Percentiles rank a stretch among this genome's conserved stretches.
Conservation (phyloP, 2,329 filamentous ascomycete genomes). For the Aspergillus caelatus region DNA sequence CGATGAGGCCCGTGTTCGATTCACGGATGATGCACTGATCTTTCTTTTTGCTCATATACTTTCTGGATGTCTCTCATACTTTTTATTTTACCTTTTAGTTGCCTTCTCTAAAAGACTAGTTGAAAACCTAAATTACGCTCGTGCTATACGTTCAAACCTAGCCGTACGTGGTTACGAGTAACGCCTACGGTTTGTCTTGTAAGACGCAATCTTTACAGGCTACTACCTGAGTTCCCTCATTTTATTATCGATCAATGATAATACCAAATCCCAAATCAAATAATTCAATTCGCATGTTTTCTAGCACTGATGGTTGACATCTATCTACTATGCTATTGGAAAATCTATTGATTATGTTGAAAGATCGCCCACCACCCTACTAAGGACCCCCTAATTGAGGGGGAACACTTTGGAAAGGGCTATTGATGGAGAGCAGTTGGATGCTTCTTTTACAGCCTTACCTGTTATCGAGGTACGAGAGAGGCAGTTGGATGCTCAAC, state of each 20-base stretch:
- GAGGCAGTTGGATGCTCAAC: conserved; percentile 47
- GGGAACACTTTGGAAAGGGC: conserved; percentile 21
- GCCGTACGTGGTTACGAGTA: not conserved
- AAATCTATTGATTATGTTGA: conserved; percentile 11
- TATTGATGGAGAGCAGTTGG: conserved; percentile 47
- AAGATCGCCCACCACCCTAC: conserved; percentile 26
- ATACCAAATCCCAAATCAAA: not conserved
- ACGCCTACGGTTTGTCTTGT: not conserved
- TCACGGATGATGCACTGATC: conserved; percentile 47
- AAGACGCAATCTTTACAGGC: not conserved
- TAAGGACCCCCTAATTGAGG: conserved; percentile 1
- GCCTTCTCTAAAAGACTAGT: not conserved
- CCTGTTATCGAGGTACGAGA: conserved; percentile 37
- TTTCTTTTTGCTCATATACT: not conserved
- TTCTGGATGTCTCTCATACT: not conserved
- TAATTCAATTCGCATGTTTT: not conserved
- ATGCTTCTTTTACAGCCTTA: conserved; percentile 46
- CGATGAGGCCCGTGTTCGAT: conserved; percentile 52
- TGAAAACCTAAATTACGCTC: too few relatives aligned
- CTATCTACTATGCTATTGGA: conserved; percentile 6
- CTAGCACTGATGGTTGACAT: conserved; percentile 6
- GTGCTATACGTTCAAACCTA: too few relatives aligned
- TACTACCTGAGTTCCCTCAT: not conserved
- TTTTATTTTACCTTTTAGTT: not conserved
- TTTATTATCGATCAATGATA: not conserved